A percentile compares a stretch with the other conserved stretches of the same genome.
These are phyloP conservation scores for Wallacemonas collosoma DNA, from an alignment of 208 protist genomes.

Conservation along the genomic window DNA sequence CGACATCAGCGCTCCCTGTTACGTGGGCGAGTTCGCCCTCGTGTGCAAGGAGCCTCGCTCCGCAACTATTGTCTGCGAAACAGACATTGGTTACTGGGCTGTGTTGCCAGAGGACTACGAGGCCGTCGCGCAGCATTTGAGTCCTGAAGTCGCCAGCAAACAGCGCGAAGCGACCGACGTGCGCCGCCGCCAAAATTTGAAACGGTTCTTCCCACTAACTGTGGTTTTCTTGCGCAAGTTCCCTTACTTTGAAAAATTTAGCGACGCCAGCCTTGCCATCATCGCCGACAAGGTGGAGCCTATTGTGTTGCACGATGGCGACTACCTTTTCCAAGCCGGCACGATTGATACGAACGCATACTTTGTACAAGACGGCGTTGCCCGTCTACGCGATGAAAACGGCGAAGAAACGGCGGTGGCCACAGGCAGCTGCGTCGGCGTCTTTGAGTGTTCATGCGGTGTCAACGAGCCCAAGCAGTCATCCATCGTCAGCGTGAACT, in stretches of 20 bases:
- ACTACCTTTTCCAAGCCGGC: constrained; percentile 60
- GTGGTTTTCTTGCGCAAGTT: constrained; percentile 79
- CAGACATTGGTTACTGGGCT: constrained; percentile 80
- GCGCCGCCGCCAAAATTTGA: constrained; percentile 76
- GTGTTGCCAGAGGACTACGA: constrained; percentile 85
- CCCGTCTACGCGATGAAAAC: constrained; percentile 43
- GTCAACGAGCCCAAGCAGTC: constrained; percentile 79
- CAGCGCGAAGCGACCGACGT: constrained; percentile 87
- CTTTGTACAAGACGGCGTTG: constrained; percentile 85
- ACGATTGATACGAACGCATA: constrained; percentile 80
- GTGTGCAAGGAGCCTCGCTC: constrained; percentile 88
- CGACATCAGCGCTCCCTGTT: constrained; percentile 76
- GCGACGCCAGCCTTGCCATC: constrained; percentile 44
- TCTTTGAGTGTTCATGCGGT: constrained; percentile 86
- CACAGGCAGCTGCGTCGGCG: constrained; percentile 80
- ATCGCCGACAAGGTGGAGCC: constrained; percentile 76
- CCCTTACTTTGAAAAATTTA: constrained; percentile 80
- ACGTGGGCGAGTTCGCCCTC: constrained; percentile 89
- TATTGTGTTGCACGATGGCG: constrained; percentile 83
- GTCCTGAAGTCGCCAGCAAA: constrained; percentile 73
- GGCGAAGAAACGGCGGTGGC: constrained; percentile 37
- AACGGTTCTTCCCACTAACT: constrained; percentile 80
- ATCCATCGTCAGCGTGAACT: constrained; percentile 82
- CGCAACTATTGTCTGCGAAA: constrained; percentile 86
- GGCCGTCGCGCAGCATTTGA: constrained; percentile 69